phyloP scores from a whole-genome alignment of 2,329 filamentous ascomycete genomes.

The Macroventuria anomochaeta region DNA sequence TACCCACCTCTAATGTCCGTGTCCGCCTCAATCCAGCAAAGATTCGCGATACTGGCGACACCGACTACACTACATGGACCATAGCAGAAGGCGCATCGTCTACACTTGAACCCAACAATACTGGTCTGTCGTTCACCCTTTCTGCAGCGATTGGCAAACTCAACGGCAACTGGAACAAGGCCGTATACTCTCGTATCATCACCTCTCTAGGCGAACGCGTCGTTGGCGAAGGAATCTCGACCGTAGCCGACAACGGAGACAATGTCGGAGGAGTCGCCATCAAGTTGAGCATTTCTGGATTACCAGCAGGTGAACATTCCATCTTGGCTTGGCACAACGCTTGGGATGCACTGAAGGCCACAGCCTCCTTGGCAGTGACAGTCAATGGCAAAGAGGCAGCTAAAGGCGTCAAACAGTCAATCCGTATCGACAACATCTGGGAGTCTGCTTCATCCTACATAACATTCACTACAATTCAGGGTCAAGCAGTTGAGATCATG shows the following conservation, averaged over 20 bases:
- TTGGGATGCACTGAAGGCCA: conserved; percentile 34
- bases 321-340: conserved; percentile 42
- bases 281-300: conserved; percentile 34
- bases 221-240: conserved; percentile 37
- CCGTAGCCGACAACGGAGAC: conserved; percentile 25
- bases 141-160: conserved; percentile 27
- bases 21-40: conserved; percentile 22
- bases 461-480: conserved; percentile 26
- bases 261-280: conserved; percentile 23
- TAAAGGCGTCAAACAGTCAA: conserved; percentile 23
- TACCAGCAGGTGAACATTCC: conserved; percentile 36
- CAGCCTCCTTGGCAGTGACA: conserved; percentile 31
- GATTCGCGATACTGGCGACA: conserved; percentile 18
- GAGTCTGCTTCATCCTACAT: conserved; percentile 38
- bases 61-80: conserved; percentile 21
- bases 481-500: conserved; percentile 33
- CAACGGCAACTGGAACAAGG: conserved; percentile 35
- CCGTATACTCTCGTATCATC: conserved; percentile 31
- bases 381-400: conserved; percentile 29
- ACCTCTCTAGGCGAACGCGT: conserved; percentile 40
- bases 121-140: conserved; percentile 8
- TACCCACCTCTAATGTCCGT: conserved; percentile 1
- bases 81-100: conserved; percentile 16
- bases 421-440: conserved; percentile 43
- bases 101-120: conserved; percentile 5